These are phyloP conservation scores for Leccinum barrowsii DNA, from an alignment of 768 basidiomycete genomes.

Conservation along the genomic window DNA sequence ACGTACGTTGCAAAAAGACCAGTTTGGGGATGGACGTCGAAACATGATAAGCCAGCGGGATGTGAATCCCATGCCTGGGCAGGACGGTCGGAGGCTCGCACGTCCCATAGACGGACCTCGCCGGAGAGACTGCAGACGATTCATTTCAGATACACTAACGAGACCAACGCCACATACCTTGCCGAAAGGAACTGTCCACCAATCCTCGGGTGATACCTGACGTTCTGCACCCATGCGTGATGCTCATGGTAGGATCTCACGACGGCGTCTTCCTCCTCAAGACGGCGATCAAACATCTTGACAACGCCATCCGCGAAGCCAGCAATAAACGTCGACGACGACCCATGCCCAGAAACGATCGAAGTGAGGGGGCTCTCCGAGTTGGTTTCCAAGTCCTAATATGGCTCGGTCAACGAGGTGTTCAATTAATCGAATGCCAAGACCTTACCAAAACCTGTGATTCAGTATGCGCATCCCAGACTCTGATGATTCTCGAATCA, in stretches of 20 bases:
- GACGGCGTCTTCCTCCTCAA: slow-evolving; percentile 78
- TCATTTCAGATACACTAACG: neutral
- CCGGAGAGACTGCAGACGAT: slow-evolving; percentile 67
- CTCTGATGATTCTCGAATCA: slow-evolving; percentile 81
- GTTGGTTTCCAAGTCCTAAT: slow-evolving; percentile 83
- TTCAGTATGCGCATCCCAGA: slow-evolving; percentile 96
- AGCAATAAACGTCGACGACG: slow-evolving; percentile 78
- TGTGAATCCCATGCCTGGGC: slow-evolving; percentile 62
- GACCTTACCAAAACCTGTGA: slow-evolving; percentile 61
- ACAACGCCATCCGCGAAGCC: slow-evolving; percentile 92
- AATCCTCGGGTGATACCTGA: slow-evolving; percentile 73
- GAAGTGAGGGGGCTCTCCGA: slow-evolving; percentile 88
- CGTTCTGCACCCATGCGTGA: slow-evolving; percentile 92
- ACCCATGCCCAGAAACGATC: slow-evolving; percentile 72
- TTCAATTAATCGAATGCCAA: neutral
- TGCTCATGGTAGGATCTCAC: slow-evolving; percentile 69
- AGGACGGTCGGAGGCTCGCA: slow-evolving; percentile 60
- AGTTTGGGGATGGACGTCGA: slow-evolving; percentile 83
- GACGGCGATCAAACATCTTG: slow-evolving; percentile 87
- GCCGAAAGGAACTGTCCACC: slow-evolving; percentile 77
- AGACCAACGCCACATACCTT: slow-evolving; percentile 48
- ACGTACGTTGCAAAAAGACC: slow-evolving; percentile 85
- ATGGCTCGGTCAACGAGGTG: neutral
- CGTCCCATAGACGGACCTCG: slow-evolving; percentile 88
- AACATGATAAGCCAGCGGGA: slow-evolving; percentile 70